Conservation (phyloP, 306 rosid genomes). For the Vigna nakashimae region DNA sequence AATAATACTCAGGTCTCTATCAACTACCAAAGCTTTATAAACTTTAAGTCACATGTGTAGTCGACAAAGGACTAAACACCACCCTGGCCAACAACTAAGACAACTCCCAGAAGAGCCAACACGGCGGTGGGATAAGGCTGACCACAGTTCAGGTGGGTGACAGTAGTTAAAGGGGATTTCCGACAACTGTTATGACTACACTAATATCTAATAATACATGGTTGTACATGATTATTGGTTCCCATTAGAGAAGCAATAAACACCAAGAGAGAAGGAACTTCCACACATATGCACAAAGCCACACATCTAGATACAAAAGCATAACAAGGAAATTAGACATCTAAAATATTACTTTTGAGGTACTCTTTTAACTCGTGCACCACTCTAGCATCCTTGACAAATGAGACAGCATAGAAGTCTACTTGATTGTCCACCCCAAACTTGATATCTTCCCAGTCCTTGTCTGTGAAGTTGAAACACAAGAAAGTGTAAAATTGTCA, state of each 20-base stretch:
- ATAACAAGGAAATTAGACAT: conserved; percentile 41
- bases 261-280: conserved; percentile 17
- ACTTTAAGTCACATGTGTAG: neutral
- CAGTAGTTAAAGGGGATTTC: neutral
- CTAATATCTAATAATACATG: neutral
- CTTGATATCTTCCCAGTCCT: conserved; percentile 99
- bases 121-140: neutral
- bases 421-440: conserved; percentile 97
- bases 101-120: neutral
- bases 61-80: neutral
- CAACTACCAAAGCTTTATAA: neutral
- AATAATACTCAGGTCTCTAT: too few species aligned
- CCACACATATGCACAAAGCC: neutral
- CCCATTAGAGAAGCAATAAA: conserved; percentile 24
- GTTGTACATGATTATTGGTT: neutral
- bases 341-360: conserved; percentile 65
- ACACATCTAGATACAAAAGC: conserved; percentile 14
- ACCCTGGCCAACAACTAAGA: neutral
- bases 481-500: conserved; percentile 32
- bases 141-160: neutral
- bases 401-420: conserved; percentile 95
- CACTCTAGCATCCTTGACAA: conserved; percentile 91
- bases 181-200: neutral
- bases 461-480: conserved; percentile 60
- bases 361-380: conserved; percentile 86